Conservation (phyloP, 2,329 filamentous ascomycete species). For the Metarhizium brunneum region DNA sequence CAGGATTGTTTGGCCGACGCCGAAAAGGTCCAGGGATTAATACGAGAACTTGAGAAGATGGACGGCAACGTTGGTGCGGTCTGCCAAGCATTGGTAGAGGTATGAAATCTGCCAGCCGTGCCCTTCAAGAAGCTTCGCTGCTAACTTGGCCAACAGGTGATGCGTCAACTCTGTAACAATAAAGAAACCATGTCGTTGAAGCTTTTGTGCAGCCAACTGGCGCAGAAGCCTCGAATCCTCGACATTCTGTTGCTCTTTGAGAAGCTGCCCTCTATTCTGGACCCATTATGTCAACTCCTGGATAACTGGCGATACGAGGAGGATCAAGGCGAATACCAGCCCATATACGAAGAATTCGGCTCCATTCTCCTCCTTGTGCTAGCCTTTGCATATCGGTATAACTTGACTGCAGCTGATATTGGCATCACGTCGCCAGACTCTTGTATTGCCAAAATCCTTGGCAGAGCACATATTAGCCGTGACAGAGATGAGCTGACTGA, state of each 20-base stretch:
- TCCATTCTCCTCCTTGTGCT: constrained; percentile 65
- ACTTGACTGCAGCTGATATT: constrained; percentile 54
- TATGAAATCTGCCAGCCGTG: constrained; percentile 22
- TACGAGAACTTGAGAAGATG: constrained; percentile 78
- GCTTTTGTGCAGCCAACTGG: constrained; percentile 62
- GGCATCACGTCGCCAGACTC: constrained; percentile 51
- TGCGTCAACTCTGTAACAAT: constrained; percentile 58
- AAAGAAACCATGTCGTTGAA: constrained; percentile 78
- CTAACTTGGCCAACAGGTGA: constrained; percentile 37
- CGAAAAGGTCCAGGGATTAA: constrained; percentile 64
- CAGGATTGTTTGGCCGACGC: constrained; percentile 69
- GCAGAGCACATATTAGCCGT: constrained; percentile 47
- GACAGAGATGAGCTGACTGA: constrained; percentile 51
- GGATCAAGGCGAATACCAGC: constrained; percentile 76
- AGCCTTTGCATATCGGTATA: constrained; percentile 68
- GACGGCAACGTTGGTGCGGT: constrained; percentile 87
- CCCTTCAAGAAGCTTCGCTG: not conserved
- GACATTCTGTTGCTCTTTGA: constrained; percentile 72
- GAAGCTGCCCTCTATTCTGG: constrained; percentile 58
- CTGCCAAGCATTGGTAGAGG: constrained; percentile 66
- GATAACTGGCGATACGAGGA: constrained; percentile 77
- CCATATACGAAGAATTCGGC: constrained; percentile 79
- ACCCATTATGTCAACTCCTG: constrained; percentile 64
- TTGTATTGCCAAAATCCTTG: constrained; percentile 59
- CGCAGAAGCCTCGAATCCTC: constrained; percentile 59